Conservation (phyloP, 306 rosid genomes). For the Sophora flavescens region DNA sequence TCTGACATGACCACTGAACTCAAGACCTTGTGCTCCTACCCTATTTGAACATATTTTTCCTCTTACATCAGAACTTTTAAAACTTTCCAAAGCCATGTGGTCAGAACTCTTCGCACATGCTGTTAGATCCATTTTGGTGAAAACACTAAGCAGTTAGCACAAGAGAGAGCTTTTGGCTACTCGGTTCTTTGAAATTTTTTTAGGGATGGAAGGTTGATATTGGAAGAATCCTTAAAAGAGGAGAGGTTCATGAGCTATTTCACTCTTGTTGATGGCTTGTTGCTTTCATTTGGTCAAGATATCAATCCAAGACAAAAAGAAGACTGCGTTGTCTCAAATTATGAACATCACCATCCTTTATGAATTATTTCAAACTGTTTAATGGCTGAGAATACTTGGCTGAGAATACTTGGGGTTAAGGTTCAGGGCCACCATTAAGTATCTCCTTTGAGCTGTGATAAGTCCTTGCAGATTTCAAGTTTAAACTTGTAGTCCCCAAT, state of each 20-base stretch:
- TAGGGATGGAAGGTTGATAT: background rate
- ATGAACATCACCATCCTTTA: constrained; percentile 18
- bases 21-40: constrained; percentile 27
- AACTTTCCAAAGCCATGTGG: background rate
- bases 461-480: constrained; percentile 6
- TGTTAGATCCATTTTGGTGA: constrained; percentile 25
- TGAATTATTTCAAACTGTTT: constrained; percentile 19
- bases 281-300: constrained; percentile 17
- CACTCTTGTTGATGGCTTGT: constrained; percentile 5
- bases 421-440: constrained; percentile 9
- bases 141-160: constrained; percentile 30
- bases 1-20: constrained; percentile 17
- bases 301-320: constrained; percentile 31
- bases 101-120: background rate
- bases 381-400: constrained; percentile 22
- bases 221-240: background rate
- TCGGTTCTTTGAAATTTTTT: background rate
- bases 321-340: constrained; percentile 10
- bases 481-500: background rate
- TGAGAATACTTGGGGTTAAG: constrained; percentile 1
- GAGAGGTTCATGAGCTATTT: constrained; percentile 3
- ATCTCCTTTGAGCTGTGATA: background rate
- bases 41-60: background rate
- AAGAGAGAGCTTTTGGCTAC: constrained; percentile 15
- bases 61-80: constrained; percentile 14